Evolutionary conservation across 352 stramenopile species (phyloP).

Genomic region (Pythium insidiosum): DNA sequence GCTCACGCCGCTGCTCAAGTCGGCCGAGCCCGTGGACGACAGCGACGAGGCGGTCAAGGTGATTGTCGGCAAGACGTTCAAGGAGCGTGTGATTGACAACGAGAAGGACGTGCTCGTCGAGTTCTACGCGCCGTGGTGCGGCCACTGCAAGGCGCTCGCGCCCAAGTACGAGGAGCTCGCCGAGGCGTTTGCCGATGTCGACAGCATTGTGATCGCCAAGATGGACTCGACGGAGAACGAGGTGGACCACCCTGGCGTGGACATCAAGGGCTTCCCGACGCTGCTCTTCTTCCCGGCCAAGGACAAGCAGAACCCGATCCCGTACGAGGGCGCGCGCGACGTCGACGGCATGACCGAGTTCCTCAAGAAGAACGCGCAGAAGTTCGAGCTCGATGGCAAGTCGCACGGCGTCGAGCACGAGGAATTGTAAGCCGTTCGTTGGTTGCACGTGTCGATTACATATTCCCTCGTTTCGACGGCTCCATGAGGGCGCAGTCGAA

Average conservation of each 20-base stretch:
- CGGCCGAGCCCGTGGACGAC: slow-evolving; percentile 85
- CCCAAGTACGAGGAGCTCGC: slow-evolving; percentile 89
- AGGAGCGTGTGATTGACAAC: slow-evolving; percentile 81
- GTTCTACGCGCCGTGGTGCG: slow-evolving; percentile 80
- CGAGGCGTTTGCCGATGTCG: slow-evolving; percentile 82
- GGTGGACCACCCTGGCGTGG: slow-evolving; percentile 85
- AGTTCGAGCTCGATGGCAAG: slow-evolving; percentile 63
- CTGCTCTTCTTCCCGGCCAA: slow-evolving; percentile 92
- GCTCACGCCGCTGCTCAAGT: slow-evolving; percentile 89
- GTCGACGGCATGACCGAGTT: slow-evolving; percentile 81
- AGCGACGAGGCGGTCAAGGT: slow-evolving; percentile 87
- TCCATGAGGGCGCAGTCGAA: too few relatives aligned
- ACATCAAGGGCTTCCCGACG: slow-evolving; percentile 92
- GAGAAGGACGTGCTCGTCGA: slow-evolving; percentile 84
- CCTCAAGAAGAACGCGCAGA: slow-evolving; percentile 84
- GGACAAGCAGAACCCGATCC: slow-evolving; percentile 79
- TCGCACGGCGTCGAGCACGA: slow-evolving; percentile 58
- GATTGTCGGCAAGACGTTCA: slow-evolving; percentile 90
- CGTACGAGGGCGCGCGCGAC: slow-evolving; percentile 81
- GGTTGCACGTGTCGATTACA: too few relatives aligned
- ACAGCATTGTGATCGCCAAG: slow-evolving; percentile 92
- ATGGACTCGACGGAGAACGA: slow-evolving; percentile 96
- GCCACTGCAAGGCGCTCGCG: slow-evolving; percentile 79
- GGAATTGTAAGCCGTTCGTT: slow-evolving; percentile 35
- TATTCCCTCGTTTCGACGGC: too few relatives aligned